These are phyloP conservation scores for Cornus florida DNA, from an alignment of 148 eudicot genomes.

Conservation along the genomic window DNA sequence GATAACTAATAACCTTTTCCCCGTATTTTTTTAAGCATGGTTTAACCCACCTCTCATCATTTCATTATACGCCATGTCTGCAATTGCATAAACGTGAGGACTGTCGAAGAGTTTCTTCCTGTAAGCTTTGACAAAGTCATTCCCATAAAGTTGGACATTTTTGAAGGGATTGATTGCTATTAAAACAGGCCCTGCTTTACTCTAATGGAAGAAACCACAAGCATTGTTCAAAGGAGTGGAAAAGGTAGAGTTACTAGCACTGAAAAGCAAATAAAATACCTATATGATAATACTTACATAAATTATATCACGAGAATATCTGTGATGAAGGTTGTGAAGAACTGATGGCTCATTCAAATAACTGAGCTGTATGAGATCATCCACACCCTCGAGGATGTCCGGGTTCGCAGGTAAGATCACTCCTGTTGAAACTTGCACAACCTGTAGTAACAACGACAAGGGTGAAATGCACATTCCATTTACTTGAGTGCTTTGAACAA, in stretches of 20 bases:
- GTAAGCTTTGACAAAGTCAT: conserved; percentile 54
- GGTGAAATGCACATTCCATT: conserved; percentile 14
- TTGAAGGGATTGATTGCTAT: conserved; percentile 95
- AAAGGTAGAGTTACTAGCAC: background rate
- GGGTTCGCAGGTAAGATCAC: conserved; percentile 92
- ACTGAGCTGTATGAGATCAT: conserved; percentile 88
- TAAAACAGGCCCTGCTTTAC: conserved; percentile 89
- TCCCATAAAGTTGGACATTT: conserved; percentile 63
- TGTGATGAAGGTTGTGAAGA: conserved; percentile 72
- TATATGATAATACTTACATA: conserved; percentile 53
- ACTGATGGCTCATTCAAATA: conserved; percentile 96
- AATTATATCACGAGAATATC: conserved; percentile 71
- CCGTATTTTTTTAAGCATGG: background rate
- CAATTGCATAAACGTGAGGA: conserved; percentile 84
- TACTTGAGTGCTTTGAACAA: conserved; percentile 7
- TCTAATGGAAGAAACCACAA: conserved; percentile 42
- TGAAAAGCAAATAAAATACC: background rate
- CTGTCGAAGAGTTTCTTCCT: conserved; percentile 69
- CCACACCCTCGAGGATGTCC: conserved; percentile 83
- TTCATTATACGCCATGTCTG: conserved; percentile 71
- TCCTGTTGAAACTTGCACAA: conserved; percentile 51
- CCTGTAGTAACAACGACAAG: conserved; percentile 39
- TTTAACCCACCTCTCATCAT: conserved; percentile 75
- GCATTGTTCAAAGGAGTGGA: conserved; percentile 2
- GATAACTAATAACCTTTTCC: background rate